phyloP scores from a whole-genome alignment of 1,284 basidiomycete genomes.

The Pisolithus thermaeus region DNA sequence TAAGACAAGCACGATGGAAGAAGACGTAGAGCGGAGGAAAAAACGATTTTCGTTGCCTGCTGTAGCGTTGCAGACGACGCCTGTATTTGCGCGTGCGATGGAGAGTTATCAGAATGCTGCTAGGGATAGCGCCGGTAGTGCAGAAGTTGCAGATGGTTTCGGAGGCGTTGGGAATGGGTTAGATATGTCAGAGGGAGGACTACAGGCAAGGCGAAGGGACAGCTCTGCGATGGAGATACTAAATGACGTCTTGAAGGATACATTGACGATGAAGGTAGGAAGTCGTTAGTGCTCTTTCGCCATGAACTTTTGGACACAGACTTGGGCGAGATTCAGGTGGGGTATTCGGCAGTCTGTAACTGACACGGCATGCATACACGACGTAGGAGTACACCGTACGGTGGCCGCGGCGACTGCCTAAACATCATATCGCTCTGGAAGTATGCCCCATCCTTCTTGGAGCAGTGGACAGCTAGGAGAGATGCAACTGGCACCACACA shows the following conservation, averaged over 20 bases:
- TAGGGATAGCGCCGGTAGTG: neutral
- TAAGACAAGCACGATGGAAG: constrained; percentile 22
- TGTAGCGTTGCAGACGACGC: constrained; percentile 63
- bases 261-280: neutral
- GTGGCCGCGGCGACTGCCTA: no score
- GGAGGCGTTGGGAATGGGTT: neutral
- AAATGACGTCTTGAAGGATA: constrained; percentile 2
- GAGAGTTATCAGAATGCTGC: neutral
- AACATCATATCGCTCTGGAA: no score
- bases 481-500: no score
- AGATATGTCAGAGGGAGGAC: neutral
- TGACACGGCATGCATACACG: no score
- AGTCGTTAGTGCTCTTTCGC: neutral
- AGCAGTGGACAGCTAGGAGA: no score
- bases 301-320: no score
- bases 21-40: constrained; percentile 54
- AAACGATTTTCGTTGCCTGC: constrained; percentile 73
- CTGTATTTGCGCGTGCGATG: constrained; percentile 56
- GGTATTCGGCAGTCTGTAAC: no score
- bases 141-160: neutral
- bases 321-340: no score
- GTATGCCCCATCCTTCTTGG: no score
- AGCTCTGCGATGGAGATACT: constrained; percentile 3
- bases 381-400: no score
- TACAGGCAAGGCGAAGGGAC: neutral